Evolutionary conservation across 2,329 filamentous ascomycete genomes (phyloP).

Genomic region (Neocatenulostroma microsporum): DNA sequence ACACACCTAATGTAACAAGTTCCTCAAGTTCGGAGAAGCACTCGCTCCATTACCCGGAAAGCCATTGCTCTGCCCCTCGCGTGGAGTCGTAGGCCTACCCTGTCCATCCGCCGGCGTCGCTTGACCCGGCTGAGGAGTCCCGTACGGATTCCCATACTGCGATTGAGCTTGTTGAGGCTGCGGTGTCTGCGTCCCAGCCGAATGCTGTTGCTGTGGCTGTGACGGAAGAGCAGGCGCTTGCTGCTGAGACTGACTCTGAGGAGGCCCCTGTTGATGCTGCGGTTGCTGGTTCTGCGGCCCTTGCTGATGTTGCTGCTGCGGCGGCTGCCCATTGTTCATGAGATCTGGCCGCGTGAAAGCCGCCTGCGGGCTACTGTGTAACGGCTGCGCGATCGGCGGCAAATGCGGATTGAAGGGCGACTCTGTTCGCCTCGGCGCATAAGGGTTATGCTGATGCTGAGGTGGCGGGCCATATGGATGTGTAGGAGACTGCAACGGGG

Average conservation of each 20-base stretch:
- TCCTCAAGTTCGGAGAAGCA: constrained; percentile 42
- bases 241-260: too few species aligned
- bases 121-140: constrained; percentile 5
- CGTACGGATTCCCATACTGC: too few species aligned
- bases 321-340: constrained; percentile 3
- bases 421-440: constrained; percentile 11
- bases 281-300: neutral
- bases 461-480: too few species aligned
- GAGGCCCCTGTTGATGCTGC: neutral
- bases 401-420: constrained; percentile 17
- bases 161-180: neutral
- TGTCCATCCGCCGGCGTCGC: constrained; percentile 10
- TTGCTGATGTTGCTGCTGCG: constrained; percentile 12
- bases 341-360: neutral
- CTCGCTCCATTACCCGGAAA: constrained; percentile 28
- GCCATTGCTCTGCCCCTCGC: constrained; percentile 18
- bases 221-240: too few species aligned
- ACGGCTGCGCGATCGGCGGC: constrained; percentile 25
- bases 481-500: constrained; percentile 15
- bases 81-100: constrained; percentile 18
- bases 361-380: constrained; percentile 8
- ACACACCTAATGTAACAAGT: constrained; percentile 41
- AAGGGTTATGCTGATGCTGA: too few species aligned
- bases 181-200: constrained; percentile 1
- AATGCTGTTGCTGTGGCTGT: constrained; percentile 13